Percentiles rank a stretch among this genome's conserved stretches.
Conservation (phyloP, 345 rosid genomes). For the Populus ilicifolia region DNA sequence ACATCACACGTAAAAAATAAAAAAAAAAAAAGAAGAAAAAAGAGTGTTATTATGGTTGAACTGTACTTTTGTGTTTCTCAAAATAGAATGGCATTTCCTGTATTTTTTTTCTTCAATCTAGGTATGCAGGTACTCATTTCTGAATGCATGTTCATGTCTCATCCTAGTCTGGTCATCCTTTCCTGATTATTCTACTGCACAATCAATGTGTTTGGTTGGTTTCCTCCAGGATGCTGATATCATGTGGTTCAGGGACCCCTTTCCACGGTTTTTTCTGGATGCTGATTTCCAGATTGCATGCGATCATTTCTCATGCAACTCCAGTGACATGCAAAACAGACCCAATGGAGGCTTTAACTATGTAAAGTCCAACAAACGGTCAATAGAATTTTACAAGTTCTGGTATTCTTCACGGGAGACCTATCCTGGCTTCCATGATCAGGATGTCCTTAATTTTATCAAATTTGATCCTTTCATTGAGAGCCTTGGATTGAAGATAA, state of each 20-base stretch:
- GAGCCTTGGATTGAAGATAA: constrained; percentile 51
- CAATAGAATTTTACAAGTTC: constrained; percentile 68
- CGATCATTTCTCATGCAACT: constrained; percentile 58
- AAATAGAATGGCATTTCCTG: no score
- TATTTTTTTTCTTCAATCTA: background rate
- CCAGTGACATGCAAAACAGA: constrained; percentile 43
- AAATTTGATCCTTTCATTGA: constrained; percentile 47
- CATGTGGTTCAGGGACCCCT: constrained; percentile 93
- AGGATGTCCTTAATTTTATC: constrained; percentile 69
- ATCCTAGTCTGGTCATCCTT: background rate
- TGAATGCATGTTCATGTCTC: constrained; percentile 7
- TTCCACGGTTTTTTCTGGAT: constrained; percentile 55
- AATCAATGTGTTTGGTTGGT: background rate
- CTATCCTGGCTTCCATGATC: constrained; percentile 65
- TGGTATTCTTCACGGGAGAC: constrained; percentile 62
- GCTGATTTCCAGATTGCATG: constrained; percentile 86
- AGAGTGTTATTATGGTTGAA: no score
- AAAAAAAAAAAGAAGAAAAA: no score
- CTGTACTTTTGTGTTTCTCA: background rate
- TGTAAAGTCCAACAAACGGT: constrained; percentile 64
- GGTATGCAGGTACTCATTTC: background rate
- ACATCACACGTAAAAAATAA: no score
- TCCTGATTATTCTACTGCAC: background rate
- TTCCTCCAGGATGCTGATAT: constrained; percentile 79
- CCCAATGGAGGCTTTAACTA: constrained; percentile 76